These are phyloP conservation scores for Lactarius trivialis DNA, from an alignment of 768 basidiomycete genomes.

Conservation along the genomic window DNA sequence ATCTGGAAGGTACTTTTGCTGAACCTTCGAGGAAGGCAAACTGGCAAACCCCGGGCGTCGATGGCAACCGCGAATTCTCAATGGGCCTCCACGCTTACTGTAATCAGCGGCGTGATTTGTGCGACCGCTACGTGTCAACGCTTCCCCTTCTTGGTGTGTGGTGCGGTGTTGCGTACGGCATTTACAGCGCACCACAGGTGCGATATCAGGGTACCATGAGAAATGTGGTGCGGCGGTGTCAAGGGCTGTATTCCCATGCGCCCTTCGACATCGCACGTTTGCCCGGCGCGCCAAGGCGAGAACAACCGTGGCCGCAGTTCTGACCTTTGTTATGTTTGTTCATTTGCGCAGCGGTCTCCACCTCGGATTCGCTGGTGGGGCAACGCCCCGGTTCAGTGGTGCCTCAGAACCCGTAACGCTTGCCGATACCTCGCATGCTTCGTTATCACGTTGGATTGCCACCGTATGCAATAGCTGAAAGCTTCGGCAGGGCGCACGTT, in stretches of 20 bases:
- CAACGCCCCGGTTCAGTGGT: background rate
- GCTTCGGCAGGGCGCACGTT: background rate
- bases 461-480: background rate
- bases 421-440: background rate
- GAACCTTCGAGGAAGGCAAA: too few relatives aligned
- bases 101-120: background rate
- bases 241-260: background rate
- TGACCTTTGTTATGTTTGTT: background rate
- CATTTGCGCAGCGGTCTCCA: background rate
- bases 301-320: too few relatives aligned
- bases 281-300: background rate
- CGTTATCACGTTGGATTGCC: background rate
- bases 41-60: background rate
- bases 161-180: background rate
- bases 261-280: conserved; percentile 8
- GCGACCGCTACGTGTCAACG: conserved; percentile 5
- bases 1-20: background rate
- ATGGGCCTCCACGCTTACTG: background rate
- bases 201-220: background rate
- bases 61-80: background rate
- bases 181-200: background rate
- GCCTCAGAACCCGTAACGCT: background rate
- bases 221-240: background rate
- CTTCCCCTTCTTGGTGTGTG: background rate
- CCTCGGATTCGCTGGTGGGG: background rate